Conservation (phyloP, 257 asterid genomes). For the Forsythia viridissima region DNA sequence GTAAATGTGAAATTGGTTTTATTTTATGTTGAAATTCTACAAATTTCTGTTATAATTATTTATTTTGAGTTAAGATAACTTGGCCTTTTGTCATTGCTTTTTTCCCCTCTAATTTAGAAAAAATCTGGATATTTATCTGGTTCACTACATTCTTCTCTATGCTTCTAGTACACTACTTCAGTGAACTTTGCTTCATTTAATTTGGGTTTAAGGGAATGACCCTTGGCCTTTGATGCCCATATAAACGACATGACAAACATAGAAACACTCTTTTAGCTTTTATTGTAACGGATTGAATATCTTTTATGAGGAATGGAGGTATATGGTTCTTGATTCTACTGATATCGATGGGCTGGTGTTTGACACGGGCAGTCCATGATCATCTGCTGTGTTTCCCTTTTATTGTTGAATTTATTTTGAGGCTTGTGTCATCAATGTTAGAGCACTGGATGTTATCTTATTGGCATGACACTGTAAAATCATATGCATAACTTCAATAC, state of each 20-base stretch:
- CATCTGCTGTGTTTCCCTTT: not conserved
- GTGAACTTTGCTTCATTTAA: not conserved
- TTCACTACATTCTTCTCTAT: not conserved
- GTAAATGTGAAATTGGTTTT: not conserved
- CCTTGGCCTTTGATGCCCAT: not conserved
- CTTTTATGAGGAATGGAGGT: not conserved
- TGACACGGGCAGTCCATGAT: not conserved
- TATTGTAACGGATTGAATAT: not conserved
- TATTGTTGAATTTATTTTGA: constrained; percentile 1
- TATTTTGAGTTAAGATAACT: not conserved
- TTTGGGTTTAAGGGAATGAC: not conserved
- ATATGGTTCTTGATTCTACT: constrained; percentile 12
- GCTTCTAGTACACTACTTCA: not conserved
- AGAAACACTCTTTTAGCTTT: not conserved
- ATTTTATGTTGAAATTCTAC: not conserved
- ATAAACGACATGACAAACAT: not conserved
- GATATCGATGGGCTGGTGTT: constrained; percentile 9
- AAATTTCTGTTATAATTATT: not conserved
- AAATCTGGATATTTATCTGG: not conserved
- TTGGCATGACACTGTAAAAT: constrained; percentile 16
- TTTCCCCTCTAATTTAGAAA: not conserved
- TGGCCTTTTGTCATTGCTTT: not conserved
- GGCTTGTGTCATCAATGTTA: constrained; percentile 1
- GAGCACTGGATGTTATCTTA: not conserved
- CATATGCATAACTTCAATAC: constrained; percentile 10